Evolutionary conservation across 2,329 filamentous ascomycete species (phyloP), one percentile per base, ranked within the genome.

Genomic region (Davidsoniella eucalypti): DNA sequence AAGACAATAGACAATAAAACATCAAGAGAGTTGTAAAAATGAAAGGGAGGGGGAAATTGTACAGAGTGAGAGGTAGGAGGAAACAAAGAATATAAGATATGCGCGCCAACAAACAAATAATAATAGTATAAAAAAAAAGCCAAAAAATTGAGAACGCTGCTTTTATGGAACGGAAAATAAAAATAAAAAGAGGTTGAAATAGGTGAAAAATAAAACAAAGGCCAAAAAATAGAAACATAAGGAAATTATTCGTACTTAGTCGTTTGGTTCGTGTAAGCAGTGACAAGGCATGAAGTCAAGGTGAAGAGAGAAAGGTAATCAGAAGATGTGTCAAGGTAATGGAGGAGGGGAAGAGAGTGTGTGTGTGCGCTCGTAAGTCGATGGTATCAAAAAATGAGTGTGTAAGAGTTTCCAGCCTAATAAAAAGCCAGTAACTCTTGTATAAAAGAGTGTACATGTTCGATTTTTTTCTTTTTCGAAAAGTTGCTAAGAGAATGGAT

Each of bases 171-270:
- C 14, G 38, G 26, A 4, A 36, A 21, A 36, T 26, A 26, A 5
- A 38, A 42, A 49, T n/a, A 49, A 17, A 38, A 38, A 47, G 38
- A 36, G 46, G 42, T 49, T 47, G 37, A 21, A 21, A 21, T 21
- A 21, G 18, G 18, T 21, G 21, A 39, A 21, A 52, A 23, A 45
- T n/a, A 41, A 41, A 42, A 25, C 12, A 18, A 29, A 39, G 44
- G 26, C 18, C 18, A 23, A 46, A 50, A 44, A 39, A 18, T 29
- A 25, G 42, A 43, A 36, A 43, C 18, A 44, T 44, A 45, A 25
- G 48, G 10, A 49, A 49, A 23, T 8, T 36, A 14, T 33, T 50
- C 48, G 21, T 50, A 47, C 44, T 47, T 47, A 47, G 44, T 47
- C 44, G 44, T 47, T 47, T 47, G 26, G 44, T 47, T 47, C 44